A percentile compares a stretch with the other conserved stretches of the same genome.
These are phyloP conservation scores for Dissophora globulifera DNA, from an alignment of 192 early-diverging fungal genomes.

Conservation along the genomic window DNA sequence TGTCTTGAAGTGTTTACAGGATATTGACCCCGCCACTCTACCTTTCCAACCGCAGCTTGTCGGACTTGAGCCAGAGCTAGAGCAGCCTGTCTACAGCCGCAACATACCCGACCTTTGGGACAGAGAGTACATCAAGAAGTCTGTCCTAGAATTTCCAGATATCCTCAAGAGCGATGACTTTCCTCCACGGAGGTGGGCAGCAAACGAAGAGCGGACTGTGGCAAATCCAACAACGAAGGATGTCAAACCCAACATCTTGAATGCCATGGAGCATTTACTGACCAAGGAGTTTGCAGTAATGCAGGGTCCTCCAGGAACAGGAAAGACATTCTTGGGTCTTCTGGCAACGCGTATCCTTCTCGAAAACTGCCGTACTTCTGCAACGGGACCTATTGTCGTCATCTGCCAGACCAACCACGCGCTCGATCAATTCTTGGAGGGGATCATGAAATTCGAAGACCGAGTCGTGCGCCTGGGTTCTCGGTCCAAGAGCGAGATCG, in stretches of 20 bases:
- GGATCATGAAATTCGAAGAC: slow-evolving; percentile 55
- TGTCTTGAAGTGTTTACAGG: slow-evolving; percentile 56
- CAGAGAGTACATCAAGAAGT: slow-evolving; percentile 3
- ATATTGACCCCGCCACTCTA: slow-evolving; percentile 43
- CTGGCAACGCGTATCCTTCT: slow-evolving; percentile 58
- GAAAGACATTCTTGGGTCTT: slow-evolving; percentile 67
- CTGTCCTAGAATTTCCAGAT: slow-evolving; percentile 18
- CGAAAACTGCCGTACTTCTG: slow-evolving; percentile 27
- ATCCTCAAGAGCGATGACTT: slow-evolving; percentile 7
- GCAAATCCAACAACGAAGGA: background rate
- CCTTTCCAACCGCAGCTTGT: slow-evolving; percentile 59
- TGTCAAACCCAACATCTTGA: slow-evolving; percentile 51
- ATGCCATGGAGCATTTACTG: slow-evolving; percentile 59
- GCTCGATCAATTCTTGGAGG: slow-evolving; percentile 56
- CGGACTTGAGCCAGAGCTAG: slow-evolving; percentile 42
- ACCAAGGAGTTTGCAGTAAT: slow-evolving; percentile 58
- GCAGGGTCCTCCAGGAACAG: slow-evolving; percentile 71
- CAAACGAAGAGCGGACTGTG: too few species aligned
- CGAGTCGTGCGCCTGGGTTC: slow-evolving; percentile 63
- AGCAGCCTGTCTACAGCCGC: slow-evolving; percentile 51
- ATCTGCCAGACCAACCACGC: slow-evolving; percentile 71
- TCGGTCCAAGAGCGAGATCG: slow-evolving; percentile 55
- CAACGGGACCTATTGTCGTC: slow-evolving; percentile 57
- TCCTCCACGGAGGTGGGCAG: background rate
- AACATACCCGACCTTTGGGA: slow-evolving; percentile 1